Evolutionary conservation across 2,329 filamentous ascomycete species (phyloP).

Genomic region (Cucurbitaria berberidis): DNA sequence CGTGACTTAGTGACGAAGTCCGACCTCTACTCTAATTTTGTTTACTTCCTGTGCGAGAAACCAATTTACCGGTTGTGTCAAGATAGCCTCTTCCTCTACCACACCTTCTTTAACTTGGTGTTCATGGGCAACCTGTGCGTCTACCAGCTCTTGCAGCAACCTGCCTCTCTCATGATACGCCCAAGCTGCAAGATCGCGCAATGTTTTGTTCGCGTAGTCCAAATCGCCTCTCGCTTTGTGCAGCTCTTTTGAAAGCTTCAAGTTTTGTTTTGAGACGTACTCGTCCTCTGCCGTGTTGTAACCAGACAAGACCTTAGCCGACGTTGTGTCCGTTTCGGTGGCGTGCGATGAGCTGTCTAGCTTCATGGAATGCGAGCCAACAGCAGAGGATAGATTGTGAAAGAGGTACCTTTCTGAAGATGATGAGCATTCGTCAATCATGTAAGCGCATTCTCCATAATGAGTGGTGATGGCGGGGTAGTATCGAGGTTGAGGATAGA

Average conservation of each 20-base stretch:
- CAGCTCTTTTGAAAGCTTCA: background rate
- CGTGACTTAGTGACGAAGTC: background rate
- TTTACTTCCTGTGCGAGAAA: background rate
- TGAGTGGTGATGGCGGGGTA: background rate
- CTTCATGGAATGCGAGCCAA: background rate
- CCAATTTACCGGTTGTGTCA: background rate
- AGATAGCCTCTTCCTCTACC: background rate
- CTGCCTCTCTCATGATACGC: conserved; percentile 1
- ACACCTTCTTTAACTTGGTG: background rate
- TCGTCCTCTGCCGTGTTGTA: background rate
- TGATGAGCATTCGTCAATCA: background rate
- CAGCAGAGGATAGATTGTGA: background rate
- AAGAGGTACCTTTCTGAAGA: background rate
- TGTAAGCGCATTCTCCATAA: background rate
- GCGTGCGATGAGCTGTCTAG: background rate
- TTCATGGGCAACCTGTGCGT: background rate
- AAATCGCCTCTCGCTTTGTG: background rate
- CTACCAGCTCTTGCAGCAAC: background rate
- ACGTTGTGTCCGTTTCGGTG: background rate
- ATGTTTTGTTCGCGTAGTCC: background rate
- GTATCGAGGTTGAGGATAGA: background rate
- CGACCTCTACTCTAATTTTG: background rate
- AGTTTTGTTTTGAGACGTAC: background rate
- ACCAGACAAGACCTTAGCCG: background rate
- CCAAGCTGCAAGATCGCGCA: conserved; percentile 3